Base-by-base conservation (phyloP, 2,329 filamentous ascomycete genomes). In the Clathrospora elynae region DNA sequence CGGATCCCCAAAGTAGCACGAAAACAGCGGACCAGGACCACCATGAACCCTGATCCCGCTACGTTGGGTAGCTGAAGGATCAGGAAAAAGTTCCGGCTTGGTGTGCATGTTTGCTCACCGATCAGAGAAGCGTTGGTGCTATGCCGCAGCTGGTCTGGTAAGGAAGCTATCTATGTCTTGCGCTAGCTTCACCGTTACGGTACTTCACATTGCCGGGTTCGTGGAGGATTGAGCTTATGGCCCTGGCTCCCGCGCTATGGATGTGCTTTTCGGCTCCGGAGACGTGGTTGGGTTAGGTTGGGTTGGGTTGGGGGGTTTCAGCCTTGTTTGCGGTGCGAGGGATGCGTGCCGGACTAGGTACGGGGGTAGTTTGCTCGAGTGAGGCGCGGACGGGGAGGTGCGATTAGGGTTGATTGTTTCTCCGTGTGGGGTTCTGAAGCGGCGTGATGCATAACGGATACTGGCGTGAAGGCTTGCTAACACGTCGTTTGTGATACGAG, bases 51-150 rank as follows among this genome's bases (percentile, higher is more conserved):
- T 42, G 44, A 53, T 53, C 52, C 62, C 59, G 61, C 54, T 58
- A 60, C 53, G 44, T 48, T 60, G 54, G 57, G 53, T n/a, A n/a
- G 28, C 42, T 45, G 48, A 51, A 61, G 52, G 56, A 55, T 49
- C 29, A 16, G 17, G 39, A 28, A 42, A 42, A 48, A 32, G 9
- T 22, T 49, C 42, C 35, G 46, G 46, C 35, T 37, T 30, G 35
- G 23, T 43, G 29, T 39, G 45, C 45, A 42, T 42, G 23, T 33
- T 40, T 12, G 44, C 40, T 53, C 38, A 54, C 53, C 53, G 47
- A 55, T 55, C 33, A 37, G 29, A 31, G 13, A 12, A 38, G 20
- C 24, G 20, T 26, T 10, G 33, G 29, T 48, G 39, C 60, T 57
- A 59, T 33, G 38, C 57, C 53, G 18, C 33, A 42, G 50, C 39